phyloP scores from a whole-genome alignment of 192 early-diverging fungal species.

The Backusella westeae region DNA sequence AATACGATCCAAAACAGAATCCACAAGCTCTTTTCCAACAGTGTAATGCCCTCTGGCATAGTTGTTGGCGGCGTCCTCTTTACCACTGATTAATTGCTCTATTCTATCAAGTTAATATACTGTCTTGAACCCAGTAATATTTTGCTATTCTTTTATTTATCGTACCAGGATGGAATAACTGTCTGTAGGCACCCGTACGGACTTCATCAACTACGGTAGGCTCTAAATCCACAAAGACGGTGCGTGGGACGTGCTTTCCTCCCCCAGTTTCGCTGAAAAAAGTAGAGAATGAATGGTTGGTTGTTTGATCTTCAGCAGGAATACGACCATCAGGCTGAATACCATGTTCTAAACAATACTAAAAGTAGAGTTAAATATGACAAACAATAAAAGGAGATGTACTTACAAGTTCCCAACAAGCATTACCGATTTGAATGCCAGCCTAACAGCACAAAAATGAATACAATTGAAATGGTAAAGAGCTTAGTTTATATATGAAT shows the following conservation, averaged over 20 bases:
- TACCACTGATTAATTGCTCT: slow-evolving; percentile 98
- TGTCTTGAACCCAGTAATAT: background rate
- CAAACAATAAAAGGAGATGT: background rate
- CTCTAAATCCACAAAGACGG: slow-evolving; percentile 97
- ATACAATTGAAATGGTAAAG: slow-evolving; percentile 51
- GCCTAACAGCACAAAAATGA: background rate
- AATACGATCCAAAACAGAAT: slow-evolving; percentile 92
- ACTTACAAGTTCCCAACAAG: slow-evolving; percentile 13
- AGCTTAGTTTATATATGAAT: slow-evolving; percentile 25
- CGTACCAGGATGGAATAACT: slow-evolving; percentile 58
- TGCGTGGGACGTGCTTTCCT: slow-evolving; percentile 98
- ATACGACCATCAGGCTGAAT: slow-evolving; percentile 93
- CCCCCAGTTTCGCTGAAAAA: slow-evolving; percentile 99
- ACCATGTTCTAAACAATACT: slow-evolving; percentile 91
- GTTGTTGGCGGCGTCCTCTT: slow-evolving; percentile 99
- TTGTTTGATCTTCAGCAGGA: slow-evolving; percentile 4
- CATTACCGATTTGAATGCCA: slow-evolving; percentile 10
- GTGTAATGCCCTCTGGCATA: slow-evolving; percentile 99
- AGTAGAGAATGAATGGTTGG: slow-evolving; percentile 75
- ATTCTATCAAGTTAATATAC: background rate
- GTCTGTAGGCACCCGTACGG: slow-evolving; percentile 95
- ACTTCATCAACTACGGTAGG: slow-evolving; percentile 98
- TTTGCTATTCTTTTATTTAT: background rate
- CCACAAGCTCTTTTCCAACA: slow-evolving; percentile 98
- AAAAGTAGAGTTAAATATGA: too few species aligned